Base-by-base conservation (phyloP, 495 filamentous ascomycete species). In the Rusavskia elegans region DNA sequence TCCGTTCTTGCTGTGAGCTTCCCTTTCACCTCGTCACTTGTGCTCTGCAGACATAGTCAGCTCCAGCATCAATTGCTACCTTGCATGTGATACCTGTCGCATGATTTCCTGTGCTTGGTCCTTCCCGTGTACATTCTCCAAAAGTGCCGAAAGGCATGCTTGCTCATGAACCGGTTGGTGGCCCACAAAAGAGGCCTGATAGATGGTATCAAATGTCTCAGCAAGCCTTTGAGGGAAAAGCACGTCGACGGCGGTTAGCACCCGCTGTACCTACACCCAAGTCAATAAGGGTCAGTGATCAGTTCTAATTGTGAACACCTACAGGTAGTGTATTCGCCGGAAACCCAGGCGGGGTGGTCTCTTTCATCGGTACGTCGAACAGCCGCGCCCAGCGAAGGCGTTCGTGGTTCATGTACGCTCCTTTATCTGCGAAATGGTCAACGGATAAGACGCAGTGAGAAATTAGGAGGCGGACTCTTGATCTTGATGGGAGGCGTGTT, bases 401-500 rank as follows among this genome's bases (percentile, higher is more conserved):
- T 59, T 86, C 80, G 9, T 48, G 38, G 52, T 66, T 59, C 50
- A 83, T 78, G 75, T 77, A 88, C 55, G 69, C 67, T 58, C 75
- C 77, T 62, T 88, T 87, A 66, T 88, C 80, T 85, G 13, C 32
- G 32, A 53, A 2, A 35, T 27, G 29, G 5, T 42, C n/a, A 42
- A 19, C 36, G 38, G 19, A 45, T 57, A 20, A 55, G 19, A 19
- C 6, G 20, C 38, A 1, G 38, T 16, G 42, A 49, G 8, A 25
- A 29, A 45, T 17, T 36, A 19, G 20, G n/a, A 40, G 42, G 53
- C 73, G 39, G 63, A 84, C 82, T 86, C 61, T 82, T 85, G 65
- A 87, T 78, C 17, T 71, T 63, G 35, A 87, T 67, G 1, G 84
- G 84, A 2, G 82, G 60, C 6, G 62, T 78, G 56, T 84, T 86